These are phyloP conservation scores for Cyathus striatus DNA, from an alignment of 768 basidiomycete genomes.

Conservation along the genomic window DNA sequence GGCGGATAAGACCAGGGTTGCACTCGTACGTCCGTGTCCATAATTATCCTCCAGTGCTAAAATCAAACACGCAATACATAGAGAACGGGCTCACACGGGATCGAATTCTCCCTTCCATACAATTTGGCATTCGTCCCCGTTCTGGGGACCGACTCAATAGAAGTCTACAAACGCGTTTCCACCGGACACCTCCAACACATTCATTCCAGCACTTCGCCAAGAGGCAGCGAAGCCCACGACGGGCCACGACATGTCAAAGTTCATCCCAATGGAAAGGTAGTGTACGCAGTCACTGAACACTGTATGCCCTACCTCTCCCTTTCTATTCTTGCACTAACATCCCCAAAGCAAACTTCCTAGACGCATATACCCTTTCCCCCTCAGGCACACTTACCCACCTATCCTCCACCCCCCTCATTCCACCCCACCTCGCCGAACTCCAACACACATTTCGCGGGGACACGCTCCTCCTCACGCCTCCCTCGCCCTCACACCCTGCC, in stretches of 20 bases:
- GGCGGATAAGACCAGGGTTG: conserved; percentile 46
- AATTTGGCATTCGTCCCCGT: conserved; percentile 43
- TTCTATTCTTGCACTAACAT: neutral
- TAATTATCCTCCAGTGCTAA: neutral
- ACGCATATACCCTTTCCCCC: conserved; percentile 33
- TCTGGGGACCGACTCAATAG: conserved; percentile 41
- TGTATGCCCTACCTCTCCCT: conserved; percentile 17
- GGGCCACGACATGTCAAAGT: conserved; percentile 50
- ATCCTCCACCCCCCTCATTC: conserved; percentile 4
- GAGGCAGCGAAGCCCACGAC: conserved; percentile 29
- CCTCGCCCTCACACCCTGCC: conserved; percentile 25
- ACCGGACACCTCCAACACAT: conserved; percentile 31
- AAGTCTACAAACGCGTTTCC: conserved; percentile 31
- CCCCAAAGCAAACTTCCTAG: conserved; percentile 37
- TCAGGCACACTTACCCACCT: conserved; percentile 12
- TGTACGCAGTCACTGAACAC: conserved; percentile 52
- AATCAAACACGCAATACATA: conserved; percentile 10
- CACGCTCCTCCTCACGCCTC: conserved; percentile 37
- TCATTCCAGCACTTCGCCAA: conserved; percentile 32
- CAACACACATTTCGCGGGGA: conserved; percentile 32
- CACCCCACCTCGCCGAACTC: conserved; percentile 6
- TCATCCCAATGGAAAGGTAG: conserved; percentile 43
- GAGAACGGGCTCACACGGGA: conserved; percentile 47
- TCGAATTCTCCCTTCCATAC: conserved; percentile 40
- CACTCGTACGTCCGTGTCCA: conserved; percentile 28